These are phyloP conservation scores for Nevesoporus exiguus DNA, from an alignment of 768 basidiomycete genomes.

Conservation along the genomic window DNA sequence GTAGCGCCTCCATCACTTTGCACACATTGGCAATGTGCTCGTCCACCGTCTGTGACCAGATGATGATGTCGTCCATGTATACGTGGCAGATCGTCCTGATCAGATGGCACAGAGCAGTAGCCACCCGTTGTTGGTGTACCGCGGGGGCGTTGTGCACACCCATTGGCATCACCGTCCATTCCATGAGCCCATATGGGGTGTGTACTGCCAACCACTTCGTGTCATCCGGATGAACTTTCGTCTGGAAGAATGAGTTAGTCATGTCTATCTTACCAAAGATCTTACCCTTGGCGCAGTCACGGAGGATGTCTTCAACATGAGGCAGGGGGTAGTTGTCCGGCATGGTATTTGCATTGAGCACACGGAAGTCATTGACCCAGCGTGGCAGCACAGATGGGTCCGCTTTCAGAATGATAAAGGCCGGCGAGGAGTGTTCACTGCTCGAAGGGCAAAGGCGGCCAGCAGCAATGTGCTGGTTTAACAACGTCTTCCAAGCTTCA, in stretches of 20 bases:
- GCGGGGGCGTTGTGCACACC: background rate
- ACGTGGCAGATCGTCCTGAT: slow-evolving; percentile 28
- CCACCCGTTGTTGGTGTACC: background rate
- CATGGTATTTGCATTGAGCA: slow-evolving; percentile 19
- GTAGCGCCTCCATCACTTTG: background rate
- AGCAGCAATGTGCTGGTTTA: slow-evolving; percentile 34
- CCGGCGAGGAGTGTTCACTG: slow-evolving; percentile 30
- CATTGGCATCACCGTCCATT: background rate
- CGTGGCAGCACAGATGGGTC: background rate
- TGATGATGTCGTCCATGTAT: slow-evolving; percentile 23
- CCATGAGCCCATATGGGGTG: background rate
- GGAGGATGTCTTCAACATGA: slow-evolving; percentile 8
- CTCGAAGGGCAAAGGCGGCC: slow-evolving; percentile 30
- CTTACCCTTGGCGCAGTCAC: background rate
- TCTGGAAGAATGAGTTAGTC: background rate
- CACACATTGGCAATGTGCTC: slow-evolving; percentile 13
- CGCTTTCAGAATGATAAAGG: slow-evolving; percentile 37
- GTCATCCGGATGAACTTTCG: background rate
- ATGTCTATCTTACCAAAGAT: background rate
- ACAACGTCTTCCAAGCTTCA: slow-evolving; percentile 31
- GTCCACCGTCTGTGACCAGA: slow-evolving; percentile 25
- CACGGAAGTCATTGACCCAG: slow-evolving; percentile 31
- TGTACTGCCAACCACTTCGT: background rate
- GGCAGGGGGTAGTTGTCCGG: slow-evolving; percentile 15
- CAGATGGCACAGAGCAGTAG: background rate